phyloP scores from a whole-genome alignment of 805 yeast genomes.

The Limtongia smithiae region DNA sequence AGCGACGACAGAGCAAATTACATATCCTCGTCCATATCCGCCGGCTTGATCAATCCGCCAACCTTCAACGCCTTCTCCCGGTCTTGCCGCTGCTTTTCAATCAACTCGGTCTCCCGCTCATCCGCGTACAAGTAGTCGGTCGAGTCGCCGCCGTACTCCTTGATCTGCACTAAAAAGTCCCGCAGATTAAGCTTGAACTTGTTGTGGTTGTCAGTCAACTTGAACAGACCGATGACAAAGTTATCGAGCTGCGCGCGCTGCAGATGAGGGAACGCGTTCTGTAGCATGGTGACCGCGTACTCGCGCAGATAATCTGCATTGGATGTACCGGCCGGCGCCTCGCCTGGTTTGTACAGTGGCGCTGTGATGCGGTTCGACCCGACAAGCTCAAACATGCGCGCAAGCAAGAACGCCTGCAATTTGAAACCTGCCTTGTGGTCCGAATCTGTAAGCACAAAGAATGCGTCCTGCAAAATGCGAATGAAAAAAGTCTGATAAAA shows the following conservation, averaged over 20 bases:
- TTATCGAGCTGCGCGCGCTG: constrained; percentile 76
- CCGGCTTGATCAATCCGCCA: constrained; percentile 92
- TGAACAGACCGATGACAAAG: constrained; percentile 69
- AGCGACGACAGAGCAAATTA: too few relatives aligned
- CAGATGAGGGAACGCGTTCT: constrained; percentile 88
- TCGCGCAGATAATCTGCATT: constrained; percentile 75
- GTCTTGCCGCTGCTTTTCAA: constrained; percentile 64
- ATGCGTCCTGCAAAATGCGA: constrained; percentile 86
- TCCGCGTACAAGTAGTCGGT: constrained; percentile 93
- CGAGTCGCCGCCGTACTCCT: constrained; percentile 92
- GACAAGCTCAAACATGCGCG: constrained; percentile 78
- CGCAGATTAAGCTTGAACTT: constrained; percentile 82
- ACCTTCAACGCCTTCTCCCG: constrained; percentile 79
- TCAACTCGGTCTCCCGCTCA: constrained; percentile 74
- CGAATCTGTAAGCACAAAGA: constrained; percentile 89
- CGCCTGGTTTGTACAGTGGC: constrained; percentile 75
- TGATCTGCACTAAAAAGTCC: constrained; percentile 94
- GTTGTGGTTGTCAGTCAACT: constrained; percentile 65
- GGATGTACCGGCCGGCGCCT: constrained; percentile 81
- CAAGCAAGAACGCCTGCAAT: constrained; percentile 77
- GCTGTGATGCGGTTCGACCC: constrained; percentile 68
- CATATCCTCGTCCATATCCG: constrained; percentile 56
- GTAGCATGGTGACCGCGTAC: constrained; percentile 74
- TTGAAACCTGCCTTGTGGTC: constrained; percentile 97
- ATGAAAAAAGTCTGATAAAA: constrained; percentile 87